Base-by-base conservation (phyloP, 257 asterid species). In the Ehretia macrophylla region DNA sequence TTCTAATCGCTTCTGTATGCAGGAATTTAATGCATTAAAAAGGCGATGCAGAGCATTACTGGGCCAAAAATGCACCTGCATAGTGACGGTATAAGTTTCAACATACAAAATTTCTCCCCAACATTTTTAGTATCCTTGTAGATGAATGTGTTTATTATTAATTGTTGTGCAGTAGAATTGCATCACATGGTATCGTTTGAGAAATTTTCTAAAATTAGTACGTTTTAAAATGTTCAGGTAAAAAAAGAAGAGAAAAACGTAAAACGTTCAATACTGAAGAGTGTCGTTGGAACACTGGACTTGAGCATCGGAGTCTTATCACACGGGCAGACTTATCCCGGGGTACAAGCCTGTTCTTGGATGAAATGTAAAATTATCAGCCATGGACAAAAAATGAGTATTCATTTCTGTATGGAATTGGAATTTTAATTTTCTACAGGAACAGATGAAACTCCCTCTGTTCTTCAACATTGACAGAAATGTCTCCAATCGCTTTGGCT, bases 251-350 rank as follows among this genome's bases (percentile, higher is more conserved):
- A 66, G 27, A 35, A 32, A 56, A 67, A 61, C 17, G 67, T 66
- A 56, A 68, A 75, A 61, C 68, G 51, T 22, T 68, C 75, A 3
- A 60, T 65, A 56, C 47, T 68, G 62, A 75, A 83, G 72, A 71
- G 81, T 53, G 75, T 85, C 0, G 80, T 76, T 10, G 96, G 96
- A 53, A 88, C 95, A 9, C 69, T 85, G 53, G 96, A 83, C 68
- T 74, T 85, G 74, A 80, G 80, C 80, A 59, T 83, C 44, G 72
- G 80, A 39, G 58, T 60, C 69, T 76, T 81, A 52, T 69, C 80
- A 14, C 68, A 68, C 1, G 81, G 82, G 49, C 74, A 83, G 69
- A 69, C 65, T 8, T 79, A 71, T 70, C 93, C 90, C 14, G 85
- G 84, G 84, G 93, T 79, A 77, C 14, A 42, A 17, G 18, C 14